Base-by-base conservation (phyloP, 2,329 filamentous ascomycete genomes). In the Xylariaceae sp. region DNA sequence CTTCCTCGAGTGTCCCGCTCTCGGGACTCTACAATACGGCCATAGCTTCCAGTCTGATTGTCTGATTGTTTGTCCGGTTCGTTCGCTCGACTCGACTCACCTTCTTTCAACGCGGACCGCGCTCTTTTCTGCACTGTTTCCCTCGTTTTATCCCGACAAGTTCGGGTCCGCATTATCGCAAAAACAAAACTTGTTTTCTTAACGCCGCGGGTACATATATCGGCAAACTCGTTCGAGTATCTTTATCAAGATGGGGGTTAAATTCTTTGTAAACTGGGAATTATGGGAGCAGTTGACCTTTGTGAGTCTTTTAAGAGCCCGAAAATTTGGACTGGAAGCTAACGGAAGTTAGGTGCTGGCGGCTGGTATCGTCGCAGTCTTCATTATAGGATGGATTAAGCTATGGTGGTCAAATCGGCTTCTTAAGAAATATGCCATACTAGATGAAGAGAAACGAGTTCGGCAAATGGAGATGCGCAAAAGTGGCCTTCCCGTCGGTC, bases 281-380 rank as follows among this genome's bases (percentile, higher is more conserved):
- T 77, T 94, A 68, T 96, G 92, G 92, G 85, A 94, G 79, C 86
- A 96, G 77, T 87, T 96, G 86, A 89, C 87, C 56, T 90, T 96
- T 77, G 92, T 96, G 78, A 80, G 89, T 80, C 13, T 35, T 23
- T 15, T 7, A 30, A 1, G 10, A 34, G 9, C 11, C 11, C 6
- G 23, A 51, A 1, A 13, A 37, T 34, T 13, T 51, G 44, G 44
- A 48, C 9, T 53, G 5, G 5, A 53, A 45, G 58, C 68, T 72
- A 53, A 71, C 54, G 13, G 7, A 10, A 49, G 23, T 7, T 57
- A 95, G 90, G 82, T 91, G 35, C 81, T 96, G 53, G 89, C 80
- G 44, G 83, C 83, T 66, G 83, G 82, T 60, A 92, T 96, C 65
- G 81, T 83, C 53, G 65, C 85, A 44, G 89, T 92, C 45, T 86